Base-by-base conservation (phyloP, 169 alveolate species). In the Eimeria acervulina region DNA sequence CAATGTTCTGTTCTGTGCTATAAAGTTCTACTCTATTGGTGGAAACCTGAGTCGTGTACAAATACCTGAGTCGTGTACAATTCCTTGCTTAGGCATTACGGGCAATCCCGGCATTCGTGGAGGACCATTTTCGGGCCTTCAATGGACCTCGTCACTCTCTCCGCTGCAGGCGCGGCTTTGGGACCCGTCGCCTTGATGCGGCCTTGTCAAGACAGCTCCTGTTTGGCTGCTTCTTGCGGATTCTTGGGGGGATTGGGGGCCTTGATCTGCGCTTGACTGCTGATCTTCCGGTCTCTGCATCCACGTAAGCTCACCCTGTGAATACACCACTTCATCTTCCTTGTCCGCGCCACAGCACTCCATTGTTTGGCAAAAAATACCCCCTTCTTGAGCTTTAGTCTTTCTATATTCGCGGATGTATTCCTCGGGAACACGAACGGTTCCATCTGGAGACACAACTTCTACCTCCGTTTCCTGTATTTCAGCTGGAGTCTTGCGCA, bases 401-500 rank as follows among this genome's bases (percentile, higher is more conserved):
- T 87, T 61, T 33, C 51, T 81, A 44, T 95, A 96, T 61, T 96
- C 97, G 68, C 93, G 87, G 40, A 97, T 95, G 76, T 97, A 97
- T 78, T 97, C 97, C 52, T 96, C 95, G 33, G 97, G 97, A 23
- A 97, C 95, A 6, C 97, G 98, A n/a, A 97, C 70, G 13, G 96
- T 96, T 38, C 97, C 98, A n/a, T 83, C 95, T n/a, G 98, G 98
- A 28, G 96, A 93, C 68, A 94, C 95, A 72, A 95, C 95, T 40
- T 93, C 96, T 87, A 96, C 97, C 59, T 70, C 83, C 55, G 96
- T 68, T 28, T 74, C 93, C 38, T 90, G 96, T 12, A 96, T 96
- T 63, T 97, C 97, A 17, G 96, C 94, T 87, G 94, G 90, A 28
- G 84, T 95, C 84, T 97, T 97, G 90, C 97, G 96, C 80, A 98